These are phyloP conservation scores for Hemisphaericaspora nanyangensis DNA, from an alignment of 805 yeast species.

Conservation along the genomic window DNA sequence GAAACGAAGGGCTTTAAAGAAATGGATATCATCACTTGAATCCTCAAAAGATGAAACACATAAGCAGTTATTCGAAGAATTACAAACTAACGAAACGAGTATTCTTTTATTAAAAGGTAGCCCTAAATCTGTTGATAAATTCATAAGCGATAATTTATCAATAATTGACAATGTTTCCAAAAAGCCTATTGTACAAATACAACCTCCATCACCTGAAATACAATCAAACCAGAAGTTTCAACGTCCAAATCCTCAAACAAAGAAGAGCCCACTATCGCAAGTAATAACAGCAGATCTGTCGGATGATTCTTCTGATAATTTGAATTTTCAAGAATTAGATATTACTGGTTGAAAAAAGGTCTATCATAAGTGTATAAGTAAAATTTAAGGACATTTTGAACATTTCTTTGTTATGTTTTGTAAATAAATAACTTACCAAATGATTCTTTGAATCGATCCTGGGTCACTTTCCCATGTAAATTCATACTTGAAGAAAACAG, in stretches of 20 bases:
- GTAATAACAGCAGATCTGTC: slow-evolving; percentile 1
- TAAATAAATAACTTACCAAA: slow-evolving; percentile 73
- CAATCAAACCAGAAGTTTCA: background rate
- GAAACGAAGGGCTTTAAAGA: slow-evolving; percentile 26
- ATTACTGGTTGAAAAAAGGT: too few relatives aligned
- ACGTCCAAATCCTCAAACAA: background rate
- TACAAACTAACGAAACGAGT: slow-evolving; percentile 19
- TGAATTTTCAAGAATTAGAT: slow-evolving; percentile 3
- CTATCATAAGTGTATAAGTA: too few relatives aligned
- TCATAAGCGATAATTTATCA: slow-evolving; percentile 27
- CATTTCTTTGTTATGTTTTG: too few relatives aligned
- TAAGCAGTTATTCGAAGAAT: slow-evolving; percentile 13
- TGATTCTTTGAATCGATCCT: slow-evolving; percentile 65
- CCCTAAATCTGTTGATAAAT: slow-evolving; percentile 24
- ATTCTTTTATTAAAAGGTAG: slow-evolving; percentile 16
- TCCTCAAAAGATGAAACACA: slow-evolving; percentile 13
- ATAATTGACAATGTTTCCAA: slow-evolving; percentile 20
- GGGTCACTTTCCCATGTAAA: slow-evolving; percentile 68
- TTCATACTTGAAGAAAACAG: slow-evolving; percentile 56
- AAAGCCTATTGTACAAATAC: background rate
- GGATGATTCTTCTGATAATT: background rate
- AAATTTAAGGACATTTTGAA: too few relatives aligned
- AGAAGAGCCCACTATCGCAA: slow-evolving; percentile 6
- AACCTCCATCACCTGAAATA: background rate
- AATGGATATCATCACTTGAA: slow-evolving; percentile 24